These are phyloP conservation scores for Ceratocystis smalleyi DNA, from an alignment of 2,329 filamentous ascomycete species.

Conservation along the genomic window DNA sequence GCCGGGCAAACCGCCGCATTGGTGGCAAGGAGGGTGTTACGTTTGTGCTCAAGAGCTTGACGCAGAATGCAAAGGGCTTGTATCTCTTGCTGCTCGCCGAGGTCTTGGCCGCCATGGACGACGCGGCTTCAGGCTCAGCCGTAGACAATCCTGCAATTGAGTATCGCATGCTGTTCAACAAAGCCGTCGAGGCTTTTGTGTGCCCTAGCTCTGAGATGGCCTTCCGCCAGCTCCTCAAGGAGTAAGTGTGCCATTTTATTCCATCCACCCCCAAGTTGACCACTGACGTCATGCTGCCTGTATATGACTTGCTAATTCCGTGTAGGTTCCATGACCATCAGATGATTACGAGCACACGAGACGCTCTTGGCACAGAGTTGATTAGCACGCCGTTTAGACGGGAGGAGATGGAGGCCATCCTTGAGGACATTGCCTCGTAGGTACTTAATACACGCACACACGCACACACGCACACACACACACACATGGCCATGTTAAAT, in stretches of 20 bases:
- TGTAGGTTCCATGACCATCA: conserved; percentile 84
- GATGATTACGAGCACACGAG: conserved; percentile 82
- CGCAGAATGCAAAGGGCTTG: conserved; percentile 78
- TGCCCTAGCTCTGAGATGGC: conserved; percentile 82
- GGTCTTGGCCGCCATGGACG: conserved; percentile 51
- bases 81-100: conserved; percentile 77
- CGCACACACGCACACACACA: too few relatives aligned
- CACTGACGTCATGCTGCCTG: conserved; percentile 23
- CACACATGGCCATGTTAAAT: neutral
- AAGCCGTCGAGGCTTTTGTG: conserved; percentile 91
- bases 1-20: conserved; percentile 60
- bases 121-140: conserved; percentile 11
- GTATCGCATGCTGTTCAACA: conserved; percentile 83
- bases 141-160: conserved; percentile 53
- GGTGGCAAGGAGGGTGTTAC: conserved; percentile 83
- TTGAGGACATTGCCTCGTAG: conserved; percentile 47
- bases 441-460: neutral
- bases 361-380: conserved; percentile 70
- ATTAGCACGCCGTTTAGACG: conserved; percentile 71
- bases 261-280: neutral
- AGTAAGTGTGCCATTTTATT: conserved; percentile 37
- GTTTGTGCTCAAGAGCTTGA: conserved; percentile 78
- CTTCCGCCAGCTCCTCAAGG: conserved; percentile 84
- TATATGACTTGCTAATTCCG: neutral
- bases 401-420: conserved; percentile 74